Base-by-base conservation (phyloP, 768 basidiomycete species). In the Symmetrospora coprosmae region DNA sequence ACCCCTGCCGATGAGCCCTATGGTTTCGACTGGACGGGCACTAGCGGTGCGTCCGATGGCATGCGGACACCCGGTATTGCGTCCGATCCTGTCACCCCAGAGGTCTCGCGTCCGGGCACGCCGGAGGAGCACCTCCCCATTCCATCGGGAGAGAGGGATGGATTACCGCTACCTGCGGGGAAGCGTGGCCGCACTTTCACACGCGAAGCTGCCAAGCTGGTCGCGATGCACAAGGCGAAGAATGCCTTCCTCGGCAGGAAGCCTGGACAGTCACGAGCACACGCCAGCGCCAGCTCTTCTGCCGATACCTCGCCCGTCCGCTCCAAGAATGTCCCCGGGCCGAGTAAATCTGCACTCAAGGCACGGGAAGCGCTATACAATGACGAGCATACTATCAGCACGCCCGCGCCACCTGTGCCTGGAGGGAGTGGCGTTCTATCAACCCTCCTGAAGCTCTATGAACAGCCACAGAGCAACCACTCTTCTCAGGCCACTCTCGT, bases 401-500 rank as follows among this genome's bases (percentile, higher is more conserved):
- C 41, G n/a, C 28, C n/a, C n/a, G 25, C 38, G 21, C 39, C 28
- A 13, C 30, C 6, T 21, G 16, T 28, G 14, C 16, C 40, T 4
- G 8, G 17, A 7, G 37, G 38, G n/a, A 35, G 43, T 7, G 63
- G 63, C 13, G 60, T 64, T 14, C 39, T 64, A 19, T 49, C 47
- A 2, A 48, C 63, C 30, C 33, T 64, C 1, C 59, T 64, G 2
- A 49, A 51, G 37, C 47, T 64, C 5, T 64, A 64, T 35, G 63
- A 60, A 3, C 63, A 60, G 33, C 62, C 43, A 25, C 62, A 30
- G 5, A 50, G 62, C 2, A 48, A 45, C 9, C 23, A 46, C 17
- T 64, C 63, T 17, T 60, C 63, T 4, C 47, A 60, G 38, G 63
- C 49, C 4, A 60, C 63, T 30, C 31, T 60, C 2, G 56, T 60